These are phyloP conservation scores for Cladosporium sp. DNA, from an alignment of 2,329 filamentous ascomycete species.

Conservation along the genomic window DNA sequence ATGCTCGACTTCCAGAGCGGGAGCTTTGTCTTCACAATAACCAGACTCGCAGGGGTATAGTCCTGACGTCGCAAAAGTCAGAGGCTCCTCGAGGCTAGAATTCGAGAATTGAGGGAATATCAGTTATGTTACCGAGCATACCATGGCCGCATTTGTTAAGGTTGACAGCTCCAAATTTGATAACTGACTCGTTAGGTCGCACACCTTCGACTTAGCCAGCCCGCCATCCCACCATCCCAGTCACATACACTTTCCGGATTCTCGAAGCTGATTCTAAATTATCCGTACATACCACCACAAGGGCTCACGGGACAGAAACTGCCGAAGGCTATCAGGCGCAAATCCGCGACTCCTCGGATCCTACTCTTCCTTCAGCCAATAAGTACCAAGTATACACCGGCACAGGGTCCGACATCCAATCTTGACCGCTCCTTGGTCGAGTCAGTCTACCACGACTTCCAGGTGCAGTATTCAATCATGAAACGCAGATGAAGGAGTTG, in stretches of 20 bases:
- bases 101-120: not conserved
- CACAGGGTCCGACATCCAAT: not conserved
- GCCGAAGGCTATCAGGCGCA: not conserved
- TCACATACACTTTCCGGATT: not conserved
- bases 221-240: not conserved
- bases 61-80: not conserved
- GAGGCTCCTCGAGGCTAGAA: not conserved
- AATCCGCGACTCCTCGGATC: constrained; percentile 2
- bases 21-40: not conserved
- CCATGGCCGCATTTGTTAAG: not conserved
- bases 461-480: not conserved
- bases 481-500: not conserved
- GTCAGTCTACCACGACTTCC: not conserved
- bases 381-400: not conserved
- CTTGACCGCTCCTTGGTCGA: not conserved
- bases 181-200: not conserved
- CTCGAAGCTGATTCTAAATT: not conserved
- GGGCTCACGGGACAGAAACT: not conserved
- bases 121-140: not conserved
- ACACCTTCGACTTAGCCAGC: not conserved
- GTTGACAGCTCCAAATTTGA: not conserved
- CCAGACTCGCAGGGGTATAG: not conserved
- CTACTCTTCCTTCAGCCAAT: constrained; percentile 3
- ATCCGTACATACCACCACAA: not conserved
- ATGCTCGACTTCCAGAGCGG: not conserved